Evolutionary conservation across 108 stramenopile genomes (phyloP).

Genomic region (Chaetoceros muelleri): DNA sequence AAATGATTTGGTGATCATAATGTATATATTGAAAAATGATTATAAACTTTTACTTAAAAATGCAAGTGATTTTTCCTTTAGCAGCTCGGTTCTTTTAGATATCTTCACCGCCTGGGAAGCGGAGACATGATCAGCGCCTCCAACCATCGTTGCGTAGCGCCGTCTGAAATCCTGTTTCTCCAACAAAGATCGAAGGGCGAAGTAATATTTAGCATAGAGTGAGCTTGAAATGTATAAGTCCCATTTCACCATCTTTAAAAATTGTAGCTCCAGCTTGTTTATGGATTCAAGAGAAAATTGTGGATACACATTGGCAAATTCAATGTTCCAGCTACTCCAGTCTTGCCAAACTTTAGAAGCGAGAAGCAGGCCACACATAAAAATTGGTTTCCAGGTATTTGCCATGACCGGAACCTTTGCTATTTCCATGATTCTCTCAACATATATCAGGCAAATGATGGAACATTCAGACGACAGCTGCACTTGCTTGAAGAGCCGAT

Average conservation of each 20-base stretch:
- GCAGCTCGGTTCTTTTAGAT: conserved; percentile 51
- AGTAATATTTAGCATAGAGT: conserved; percentile 99
- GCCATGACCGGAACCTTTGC: conserved; percentile 89
- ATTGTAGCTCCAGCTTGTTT: conserved; percentile 79
- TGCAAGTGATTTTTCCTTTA: conserved; percentile 74
- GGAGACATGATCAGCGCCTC: conserved; percentile 65
- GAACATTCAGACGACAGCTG: conserved; percentile 95
- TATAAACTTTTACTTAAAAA: conserved; percentile 76
- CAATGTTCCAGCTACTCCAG: conserved; percentile 94
- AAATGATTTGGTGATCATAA: too few species aligned
- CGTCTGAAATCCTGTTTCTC: conserved; percentile 83
- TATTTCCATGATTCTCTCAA: conserved; percentile 91
- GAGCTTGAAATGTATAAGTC: conserved; percentile 92
- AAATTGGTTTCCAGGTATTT: conserved; percentile 91
- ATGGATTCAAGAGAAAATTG: conserved; percentile 89
- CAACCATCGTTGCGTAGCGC: conserved; percentile 54
- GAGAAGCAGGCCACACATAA: conserved; percentile 91
- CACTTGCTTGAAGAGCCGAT: conserved; percentile 85
- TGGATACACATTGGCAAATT: conserved; percentile 93
- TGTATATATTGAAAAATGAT: too few species aligned
- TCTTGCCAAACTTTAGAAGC: conserved; percentile 99
- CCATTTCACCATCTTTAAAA: conserved; percentile 88
- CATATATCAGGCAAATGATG: conserved; percentile 96
- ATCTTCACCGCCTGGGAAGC: conserved; percentile 72
- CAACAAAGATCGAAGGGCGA: conserved; percentile 87